Evolutionary conservation across 768 basidiomycete species (phyloP), one percentile per base, ranked within the genome.

Genomic region (Russula ochroleuca): DNA sequence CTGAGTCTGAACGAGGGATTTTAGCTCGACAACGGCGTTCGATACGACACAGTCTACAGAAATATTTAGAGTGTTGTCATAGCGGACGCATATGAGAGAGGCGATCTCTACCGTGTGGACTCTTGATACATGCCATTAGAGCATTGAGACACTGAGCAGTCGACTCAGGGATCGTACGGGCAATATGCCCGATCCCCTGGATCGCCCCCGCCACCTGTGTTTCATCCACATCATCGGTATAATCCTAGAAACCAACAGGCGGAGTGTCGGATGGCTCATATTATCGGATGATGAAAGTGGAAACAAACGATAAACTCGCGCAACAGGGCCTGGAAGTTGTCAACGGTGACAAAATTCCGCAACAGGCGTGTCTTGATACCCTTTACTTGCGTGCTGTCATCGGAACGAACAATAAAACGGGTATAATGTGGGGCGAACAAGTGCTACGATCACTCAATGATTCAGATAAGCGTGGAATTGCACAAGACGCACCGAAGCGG

Each of bases 21-120:
- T 94, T 54, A 97, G 82, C 10, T 93, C 91, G 52, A 94, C 75
- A 41, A 98, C 89, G 1, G 93, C 88, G 63, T 81, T 86, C 68
- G 85, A 87, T 40, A 94, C 88, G 14, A 92, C 82, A 2, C 79
- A 74, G 70, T 93, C 94, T 95, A 53, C 21, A 13, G 14, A n/a
- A 56, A 43, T 23, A 52, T 35, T 61, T 52, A 35, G 25, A 35
- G 55, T 35, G 9, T 19, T 41, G 10, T 48, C 48, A 37, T 65
- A 37, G 43, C 43, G 57, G 40, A 25, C 48, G 31, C 56, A 64
- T 14, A 38, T 31, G 47, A 21, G 31, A 28, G 35, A 14, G 35
- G 31, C n/a, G n/a, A n/a, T n/a, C n/a, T 47, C 33, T 33, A 74
- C 94, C 92, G 68, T 90, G 79, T 35, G 78, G 79, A 66, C 85